Conservation (phyloP, 768 basidiomycete genomes). For the Phylloporus sp. region DNA sequence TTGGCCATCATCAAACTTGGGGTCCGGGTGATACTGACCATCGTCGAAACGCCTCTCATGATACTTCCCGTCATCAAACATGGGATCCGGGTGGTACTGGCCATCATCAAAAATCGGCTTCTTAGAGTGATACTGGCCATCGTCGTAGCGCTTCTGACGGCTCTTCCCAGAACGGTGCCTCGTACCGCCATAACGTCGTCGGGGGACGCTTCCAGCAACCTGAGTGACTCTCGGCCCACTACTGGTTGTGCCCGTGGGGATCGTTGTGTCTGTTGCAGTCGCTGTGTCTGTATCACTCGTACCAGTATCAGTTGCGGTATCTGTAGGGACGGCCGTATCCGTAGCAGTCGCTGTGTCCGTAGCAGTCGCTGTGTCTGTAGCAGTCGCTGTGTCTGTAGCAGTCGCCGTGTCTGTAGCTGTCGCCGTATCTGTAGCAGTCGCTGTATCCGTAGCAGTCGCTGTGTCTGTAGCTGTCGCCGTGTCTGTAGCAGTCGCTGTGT, state of each 20-base stretch:
- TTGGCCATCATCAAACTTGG: conserved; percentile 6
- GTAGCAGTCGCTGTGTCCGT: neutral
- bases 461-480: too few relatives aligned
- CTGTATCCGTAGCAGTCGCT: too few relatives aligned
- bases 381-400: neutral
- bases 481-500: too few relatives aligned
- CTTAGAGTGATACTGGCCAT: conserved; percentile 13
- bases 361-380: neutral
- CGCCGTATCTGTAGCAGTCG: neutral
- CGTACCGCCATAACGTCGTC: neutral
- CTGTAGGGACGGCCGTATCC: too few relatives aligned
- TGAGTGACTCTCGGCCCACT: neutral
- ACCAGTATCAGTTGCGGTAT: too few relatives aligned
- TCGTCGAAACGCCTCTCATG: too few relatives aligned
- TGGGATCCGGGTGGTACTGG: conserved; percentile 8
- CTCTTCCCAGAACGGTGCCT: neutral
- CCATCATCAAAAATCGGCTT: neutral
- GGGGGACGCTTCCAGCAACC: neutral
- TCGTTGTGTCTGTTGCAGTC: neutral
- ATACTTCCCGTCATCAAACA: too few relatives aligned
- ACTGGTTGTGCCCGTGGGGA: neutral
- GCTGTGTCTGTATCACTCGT: neutral
- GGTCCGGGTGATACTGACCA: conserved; percentile 1
- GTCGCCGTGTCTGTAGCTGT: neutral
- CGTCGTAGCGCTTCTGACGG: conserved; percentile 10